These are phyloP conservation scores for Psidium friedrichsthalianum DNA, from an alignment of 345 rosid genomes.

Conservation along the genomic window DNA sequence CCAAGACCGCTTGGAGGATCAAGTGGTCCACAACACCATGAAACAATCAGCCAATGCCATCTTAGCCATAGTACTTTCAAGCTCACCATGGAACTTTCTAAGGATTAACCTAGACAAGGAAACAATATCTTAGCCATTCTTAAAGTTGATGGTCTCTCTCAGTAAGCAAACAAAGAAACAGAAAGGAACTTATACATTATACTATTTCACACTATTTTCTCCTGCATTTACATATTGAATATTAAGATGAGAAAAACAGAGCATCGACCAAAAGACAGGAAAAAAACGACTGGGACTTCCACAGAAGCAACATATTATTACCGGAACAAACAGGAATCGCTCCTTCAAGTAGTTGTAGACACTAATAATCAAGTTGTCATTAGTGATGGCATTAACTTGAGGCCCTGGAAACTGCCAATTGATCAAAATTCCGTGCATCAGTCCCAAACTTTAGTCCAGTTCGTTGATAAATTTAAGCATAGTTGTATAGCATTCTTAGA, in stretches of 20 bases:
- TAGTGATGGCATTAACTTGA: slow-evolving; percentile 50
- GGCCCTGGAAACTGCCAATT: slow-evolving; percentile 78
- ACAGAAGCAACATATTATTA: neutral
- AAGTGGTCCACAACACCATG: too few relatives aligned
- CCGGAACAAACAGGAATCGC: slow-evolving; percentile 49
- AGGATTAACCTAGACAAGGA: neutral
- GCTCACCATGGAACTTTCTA: neutral
- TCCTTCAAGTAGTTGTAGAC: slow-evolving; percentile 53
- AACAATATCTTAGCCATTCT: neutral
- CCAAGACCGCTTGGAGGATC: too few relatives aligned
- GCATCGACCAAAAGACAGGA: neutral
- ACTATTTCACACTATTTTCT: neutral
- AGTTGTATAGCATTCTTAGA: neutral
- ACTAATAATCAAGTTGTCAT: slow-evolving; percentile 46
- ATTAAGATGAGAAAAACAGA: neutral
- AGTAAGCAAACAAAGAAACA: neutral
- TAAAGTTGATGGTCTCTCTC: neutral
- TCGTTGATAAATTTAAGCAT: neutral
- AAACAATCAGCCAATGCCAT: neutral
- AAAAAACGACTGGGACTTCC: neutral
- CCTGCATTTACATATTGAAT: neutral
- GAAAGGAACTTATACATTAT: neutral
- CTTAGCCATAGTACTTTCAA: neutral
- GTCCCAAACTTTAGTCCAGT: neutral
- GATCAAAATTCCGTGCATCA: slow-evolving; percentile 38